Base-by-base conservation (phyloP, 2,329 filamentous ascomycete species). In the Stemphylium beticola region DNA sequence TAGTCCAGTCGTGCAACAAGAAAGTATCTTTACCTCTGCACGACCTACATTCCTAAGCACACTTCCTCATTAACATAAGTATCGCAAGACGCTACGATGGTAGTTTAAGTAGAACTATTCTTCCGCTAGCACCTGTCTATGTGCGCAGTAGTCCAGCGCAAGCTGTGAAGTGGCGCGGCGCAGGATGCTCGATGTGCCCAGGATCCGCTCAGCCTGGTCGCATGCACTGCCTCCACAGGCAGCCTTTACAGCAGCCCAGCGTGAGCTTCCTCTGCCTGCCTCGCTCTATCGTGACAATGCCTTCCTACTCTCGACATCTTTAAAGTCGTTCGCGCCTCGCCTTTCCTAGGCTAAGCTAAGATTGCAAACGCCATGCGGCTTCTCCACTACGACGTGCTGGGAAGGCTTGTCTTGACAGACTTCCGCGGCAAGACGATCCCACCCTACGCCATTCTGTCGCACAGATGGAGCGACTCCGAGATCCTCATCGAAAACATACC, bases 361-460 rank as follows among this genome's bases (percentile, higher is more conserved):
- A 4, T 12, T 33, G 32, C 32, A 33, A 33, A 26, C 33, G n/a
- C n/a, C n/a, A n/a, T n/a, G n/a, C n/a, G n/a, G n/a, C 29, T 42
- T 10, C 61, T 58, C 37, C 18, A 24, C 14, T 39, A n/a, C 2
- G 18, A 39, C 10, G 10, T 18, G 6, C 37, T 7, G 18, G 18
- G 18, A 8, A 39, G 11, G 22, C 40, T 32, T 15, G 32, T 18
- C 26, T 14, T 42, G 26, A 42, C 26, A 42, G 24, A 42, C 24
- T 42, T 42, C 18, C 26, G 46, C 44, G 31, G 45, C 38, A 55
- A 56, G 29, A 49, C 41, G 10, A 57, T 55, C 36, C 50, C 43
- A 37, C 43, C 43, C 29, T 73, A 73, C 49, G 69, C 67, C 11
- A 73, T 74, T 41, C 69, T 74, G 14, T 74, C 69, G 14, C 71